Percentiles rank a stretch among this genome's conserved stretches.
Evolutionary conservation across 495 filamentous ascomycete species (phyloP).

Genomic region (Neurospora sp.): DNA sequence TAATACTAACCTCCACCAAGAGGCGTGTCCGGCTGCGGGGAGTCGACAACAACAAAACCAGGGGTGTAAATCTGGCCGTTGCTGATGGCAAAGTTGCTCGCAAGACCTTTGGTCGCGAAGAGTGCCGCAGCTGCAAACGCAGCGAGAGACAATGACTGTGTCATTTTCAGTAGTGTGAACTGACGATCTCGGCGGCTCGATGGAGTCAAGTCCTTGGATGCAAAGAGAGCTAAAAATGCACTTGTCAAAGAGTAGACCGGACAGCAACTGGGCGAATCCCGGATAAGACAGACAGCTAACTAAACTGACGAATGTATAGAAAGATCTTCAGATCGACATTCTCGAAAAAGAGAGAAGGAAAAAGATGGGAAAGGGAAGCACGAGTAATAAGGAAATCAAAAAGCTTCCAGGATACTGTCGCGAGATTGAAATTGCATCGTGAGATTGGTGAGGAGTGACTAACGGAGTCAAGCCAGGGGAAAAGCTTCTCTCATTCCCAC

Average conservation of each 20-base stretch:
- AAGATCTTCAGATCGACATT: background rate
- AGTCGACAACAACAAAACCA: slow-evolving; percentile 51
- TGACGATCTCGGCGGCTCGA: slow-evolving; percentile 14
- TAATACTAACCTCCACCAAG: slow-evolving; percentile 48
- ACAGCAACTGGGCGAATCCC: background rate
- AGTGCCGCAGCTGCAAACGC: slow-evolving; percentile 13
- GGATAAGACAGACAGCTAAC: background rate
- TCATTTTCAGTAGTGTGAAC: slow-evolving; percentile 11
- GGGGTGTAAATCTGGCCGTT: slow-evolving; percentile 56
- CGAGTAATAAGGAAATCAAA: background rate
- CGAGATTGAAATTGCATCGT: background rate
- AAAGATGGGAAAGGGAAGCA: background rate
- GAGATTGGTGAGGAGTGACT: background rate
- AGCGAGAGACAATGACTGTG: slow-evolving; percentile 4
- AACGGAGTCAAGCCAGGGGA: background rate
- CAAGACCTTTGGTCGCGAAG: background rate
- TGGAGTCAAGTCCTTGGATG: background rate
- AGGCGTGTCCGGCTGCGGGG: slow-evolving; percentile 57
- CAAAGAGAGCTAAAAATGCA: background rate
- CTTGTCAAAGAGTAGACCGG: background rate
- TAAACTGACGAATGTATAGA: background rate
- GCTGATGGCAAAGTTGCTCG: slow-evolving; percentile 40
- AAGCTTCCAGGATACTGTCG: background rate
- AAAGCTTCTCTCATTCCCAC: background rate
- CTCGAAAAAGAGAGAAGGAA: background rate